phyloP scores from a whole-genome alignment of 75 land plant species.

The Cryptomeria japonica region DNA sequence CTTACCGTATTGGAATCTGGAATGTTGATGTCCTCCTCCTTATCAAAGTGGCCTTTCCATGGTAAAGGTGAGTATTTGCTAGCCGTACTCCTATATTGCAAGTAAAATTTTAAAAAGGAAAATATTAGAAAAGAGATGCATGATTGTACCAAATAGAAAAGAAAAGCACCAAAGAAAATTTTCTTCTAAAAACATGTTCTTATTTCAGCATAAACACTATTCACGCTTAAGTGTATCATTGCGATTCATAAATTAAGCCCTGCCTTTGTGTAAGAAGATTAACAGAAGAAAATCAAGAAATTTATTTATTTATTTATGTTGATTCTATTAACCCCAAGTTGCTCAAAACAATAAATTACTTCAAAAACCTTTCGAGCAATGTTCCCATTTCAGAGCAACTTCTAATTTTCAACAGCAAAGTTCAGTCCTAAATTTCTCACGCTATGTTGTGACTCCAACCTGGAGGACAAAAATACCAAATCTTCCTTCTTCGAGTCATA shows the following conservation, averaged over 20 bases:
- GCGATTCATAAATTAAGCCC: not conserved
- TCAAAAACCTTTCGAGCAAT: not conserved
- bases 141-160: not conserved
- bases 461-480: not conserved
- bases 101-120: not conserved
- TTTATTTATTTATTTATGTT: not conserved
- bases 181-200: not conserved
- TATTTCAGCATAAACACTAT: not conserved
- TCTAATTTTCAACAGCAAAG: not conserved
- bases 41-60: conserved; percentile 82
- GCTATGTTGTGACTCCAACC: not conserved
- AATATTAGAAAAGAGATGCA: not conserved
- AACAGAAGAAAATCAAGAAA: not conserved
- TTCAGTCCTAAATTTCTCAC: not conserved
- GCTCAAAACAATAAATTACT: not conserved
- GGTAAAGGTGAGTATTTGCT: conserved; percentile 69
- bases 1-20: conserved; percentile 69
- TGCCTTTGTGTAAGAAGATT: not conserved
- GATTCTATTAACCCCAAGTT: not conserved
- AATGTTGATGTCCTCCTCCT: conserved; percentile 69
- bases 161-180: not conserved
- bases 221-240: not conserved
- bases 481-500: not conserved
- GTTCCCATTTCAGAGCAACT: not conserved
- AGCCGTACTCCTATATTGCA: conserved; percentile 33